Conservation (phyloP, 805 yeast genomes). For the Nakazawaea peltata region DNA sequence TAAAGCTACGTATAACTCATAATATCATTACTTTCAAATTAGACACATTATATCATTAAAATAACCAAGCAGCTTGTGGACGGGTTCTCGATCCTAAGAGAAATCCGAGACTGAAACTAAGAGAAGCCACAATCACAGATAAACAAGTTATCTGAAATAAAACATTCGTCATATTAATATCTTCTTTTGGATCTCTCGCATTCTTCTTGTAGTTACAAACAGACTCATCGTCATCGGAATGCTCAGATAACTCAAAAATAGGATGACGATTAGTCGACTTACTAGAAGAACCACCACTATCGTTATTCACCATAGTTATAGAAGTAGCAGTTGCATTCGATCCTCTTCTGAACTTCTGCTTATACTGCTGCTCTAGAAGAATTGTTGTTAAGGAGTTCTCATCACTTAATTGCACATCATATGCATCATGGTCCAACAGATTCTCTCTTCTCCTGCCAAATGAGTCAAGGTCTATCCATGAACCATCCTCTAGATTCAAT, state of each 20-base stretch:
- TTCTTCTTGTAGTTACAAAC: too few relatives aligned
- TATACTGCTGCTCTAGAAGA: background rate
- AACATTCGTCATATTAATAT: background rate
- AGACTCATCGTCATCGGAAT: too few relatives aligned
- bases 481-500: too few relatives aligned
- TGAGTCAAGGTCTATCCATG: constrained; percentile 6
- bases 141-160: constrained; percentile 11
- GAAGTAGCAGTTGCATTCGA: constrained; percentile 1
- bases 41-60: too few relatives aligned
- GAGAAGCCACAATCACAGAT: constrained; percentile 10
- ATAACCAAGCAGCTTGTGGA: background rate
- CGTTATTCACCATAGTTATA: constrained; percentile 1
- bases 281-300: too few relatives aligned
- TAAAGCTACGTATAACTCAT: too few relatives aligned
- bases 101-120: constrained; percentile 11
- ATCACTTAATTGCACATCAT: background rate
- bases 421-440: background rate
- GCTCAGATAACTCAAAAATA: too few relatives aligned
- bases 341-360: background rate
- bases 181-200: background rate
- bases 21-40: too few relatives aligned
- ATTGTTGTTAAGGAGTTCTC: constrained; percentile 7
- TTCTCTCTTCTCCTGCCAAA: background rate
- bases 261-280: too few relatives aligned
- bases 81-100: constrained; percentile 5